phyloP scores from a whole-genome alignment of 306 rosid species.

The Begonia peltatifolia region DNA sequence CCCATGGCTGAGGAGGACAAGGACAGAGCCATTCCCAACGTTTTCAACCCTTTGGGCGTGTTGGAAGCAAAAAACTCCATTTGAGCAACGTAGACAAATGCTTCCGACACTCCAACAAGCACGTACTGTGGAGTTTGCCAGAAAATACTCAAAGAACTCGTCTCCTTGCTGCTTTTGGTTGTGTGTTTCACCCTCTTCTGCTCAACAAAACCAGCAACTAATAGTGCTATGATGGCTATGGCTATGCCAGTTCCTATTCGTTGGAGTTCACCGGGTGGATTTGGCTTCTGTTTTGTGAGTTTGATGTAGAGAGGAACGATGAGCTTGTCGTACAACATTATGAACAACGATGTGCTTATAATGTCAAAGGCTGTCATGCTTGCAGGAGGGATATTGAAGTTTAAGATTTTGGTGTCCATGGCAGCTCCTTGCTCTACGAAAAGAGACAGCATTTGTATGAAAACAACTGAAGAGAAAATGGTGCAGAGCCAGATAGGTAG shows the following conservation, averaged over 20 bases:
- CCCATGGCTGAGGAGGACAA: conserved; percentile 47
- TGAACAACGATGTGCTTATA: conserved; percentile 34
- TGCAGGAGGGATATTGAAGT: conserved; percentile 41
- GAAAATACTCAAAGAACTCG: conserved; percentile 36
- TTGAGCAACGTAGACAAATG: conserved; percentile 37
- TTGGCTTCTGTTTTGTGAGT: conserved; percentile 24
- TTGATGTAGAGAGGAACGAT: conserved; percentile 22
- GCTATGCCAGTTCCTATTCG: conserved; percentile 40
- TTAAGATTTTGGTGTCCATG: conserved; percentile 26
- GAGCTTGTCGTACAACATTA: conserved; percentile 24
- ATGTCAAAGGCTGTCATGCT: conserved; percentile 53
- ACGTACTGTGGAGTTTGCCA: conserved; percentile 57
- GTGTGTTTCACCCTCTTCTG: conserved; percentile 20
- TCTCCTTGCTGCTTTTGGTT: conserved; percentile 11
- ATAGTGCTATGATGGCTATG: conserved; percentile 26
- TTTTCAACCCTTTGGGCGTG: conserved; percentile 38
- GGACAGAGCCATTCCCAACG: conserved; percentile 41
- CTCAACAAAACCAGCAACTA: conserved; percentile 36
- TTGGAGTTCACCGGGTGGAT: conserved; percentile 26
- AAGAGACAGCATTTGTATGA: conserved; percentile 47
- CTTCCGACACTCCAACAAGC: conserved; percentile 41
- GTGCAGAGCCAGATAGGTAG: conserved; percentile 48
- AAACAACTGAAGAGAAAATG: conserved; percentile 38
- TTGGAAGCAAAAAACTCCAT: conserved; percentile 44
- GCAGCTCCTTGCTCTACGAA: conserved; percentile 49